Evolutionary conservation across 441 rosid genomes (phyloP).

Genomic region (Croton setiger): DNA sequence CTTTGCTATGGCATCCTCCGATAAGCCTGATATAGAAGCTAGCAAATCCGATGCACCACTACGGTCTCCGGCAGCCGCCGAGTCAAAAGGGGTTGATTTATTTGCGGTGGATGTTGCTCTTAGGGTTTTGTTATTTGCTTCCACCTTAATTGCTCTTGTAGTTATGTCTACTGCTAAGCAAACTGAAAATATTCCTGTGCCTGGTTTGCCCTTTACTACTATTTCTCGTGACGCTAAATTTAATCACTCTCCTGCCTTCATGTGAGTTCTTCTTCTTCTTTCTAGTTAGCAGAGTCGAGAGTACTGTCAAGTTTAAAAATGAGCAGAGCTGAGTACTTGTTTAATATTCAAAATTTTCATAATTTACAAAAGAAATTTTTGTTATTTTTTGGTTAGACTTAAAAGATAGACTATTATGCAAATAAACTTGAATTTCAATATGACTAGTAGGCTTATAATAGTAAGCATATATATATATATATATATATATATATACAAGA

Average conservation of each 20-base stretch:
- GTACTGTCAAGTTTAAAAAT: too few relatives aligned
- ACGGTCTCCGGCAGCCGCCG: constrained; percentile 14
- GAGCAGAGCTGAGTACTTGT: too few relatives aligned
- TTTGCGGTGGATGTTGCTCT: constrained; percentile 36
- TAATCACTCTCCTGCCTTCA: constrained; percentile 64
- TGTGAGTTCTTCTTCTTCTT: constrained; percentile 26
- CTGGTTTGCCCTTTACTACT: constrained; percentile 1
- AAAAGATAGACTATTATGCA: not conserved
- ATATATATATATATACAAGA: too few relatives aligned
- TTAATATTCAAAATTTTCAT: not conserved
- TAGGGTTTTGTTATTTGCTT: constrained; percentile 56
- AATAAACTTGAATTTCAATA: not conserved
- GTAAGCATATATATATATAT: too few relatives aligned
- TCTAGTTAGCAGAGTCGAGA: too few relatives aligned
- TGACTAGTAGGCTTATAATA: not conserved
- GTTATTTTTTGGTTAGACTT: not conserved
- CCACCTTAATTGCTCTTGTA: constrained; percentile 42
- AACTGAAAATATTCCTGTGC: constrained; percentile 30
- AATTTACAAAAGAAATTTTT: not conserved
- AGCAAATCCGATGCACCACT: constrained; percentile 25
- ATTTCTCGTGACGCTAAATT: constrained; percentile 48
- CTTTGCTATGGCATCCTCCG: constrained; percentile 41
- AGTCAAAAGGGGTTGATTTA: constrained; percentile 18
- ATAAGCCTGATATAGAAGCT: constrained; percentile 37
- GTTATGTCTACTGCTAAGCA: constrained; percentile 64